These are phyloP conservation scores for Colletotrichum simmondsii DNA, from an alignment of 2,329 filamentous ascomycete genomes.

Conservation along the genomic window DNA sequence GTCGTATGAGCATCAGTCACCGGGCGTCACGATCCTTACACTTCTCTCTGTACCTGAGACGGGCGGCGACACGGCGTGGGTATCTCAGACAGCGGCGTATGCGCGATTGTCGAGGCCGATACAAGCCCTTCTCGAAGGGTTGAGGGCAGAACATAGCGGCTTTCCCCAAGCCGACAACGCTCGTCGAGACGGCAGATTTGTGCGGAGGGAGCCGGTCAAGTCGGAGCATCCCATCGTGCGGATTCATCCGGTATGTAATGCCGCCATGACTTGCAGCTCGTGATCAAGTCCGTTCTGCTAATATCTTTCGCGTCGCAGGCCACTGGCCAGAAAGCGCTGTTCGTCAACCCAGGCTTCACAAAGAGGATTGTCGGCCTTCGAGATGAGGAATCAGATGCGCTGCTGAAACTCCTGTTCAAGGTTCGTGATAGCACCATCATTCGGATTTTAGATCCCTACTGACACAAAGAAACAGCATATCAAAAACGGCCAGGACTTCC, in stretches of 20 bases:
- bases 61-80: slow-evolving; percentile 52
- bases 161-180: slow-evolving; percentile 50
- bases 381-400: slow-evolving; percentile 84
- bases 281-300: neutral
- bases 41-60: slow-evolving; percentile 48
- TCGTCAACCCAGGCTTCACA: slow-evolving; percentile 62
- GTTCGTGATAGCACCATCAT: slow-evolving; percentile 33
- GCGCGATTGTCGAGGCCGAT: slow-evolving; percentile 49
- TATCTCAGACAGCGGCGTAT: slow-evolving; percentile 50
- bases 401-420: slow-evolving; percentile 77
- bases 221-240: slow-evolving; percentile 75
- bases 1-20: slow-evolving; percentile 54
- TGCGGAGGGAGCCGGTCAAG: slow-evolving; percentile 71
- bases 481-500: slow-evolving; percentile 70
- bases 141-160: slow-evolving; percentile 51
- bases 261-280: neutral
- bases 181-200: slow-evolving; percentile 45
- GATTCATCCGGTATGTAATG: slow-evolving; percentile 70
- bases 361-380: slow-evolving; percentile 85
- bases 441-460: neutral
- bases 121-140: slow-evolving; percentile 47
- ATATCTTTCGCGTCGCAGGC: neutral
- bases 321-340: slow-evolving; percentile 42
- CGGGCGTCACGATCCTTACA: slow-evolving; percentile 52
- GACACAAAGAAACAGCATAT: slow-evolving; percentile 49